phyloP scores from a whole-genome alignment of 106 monocot species.

The Vanilla planifolia region DNA sequence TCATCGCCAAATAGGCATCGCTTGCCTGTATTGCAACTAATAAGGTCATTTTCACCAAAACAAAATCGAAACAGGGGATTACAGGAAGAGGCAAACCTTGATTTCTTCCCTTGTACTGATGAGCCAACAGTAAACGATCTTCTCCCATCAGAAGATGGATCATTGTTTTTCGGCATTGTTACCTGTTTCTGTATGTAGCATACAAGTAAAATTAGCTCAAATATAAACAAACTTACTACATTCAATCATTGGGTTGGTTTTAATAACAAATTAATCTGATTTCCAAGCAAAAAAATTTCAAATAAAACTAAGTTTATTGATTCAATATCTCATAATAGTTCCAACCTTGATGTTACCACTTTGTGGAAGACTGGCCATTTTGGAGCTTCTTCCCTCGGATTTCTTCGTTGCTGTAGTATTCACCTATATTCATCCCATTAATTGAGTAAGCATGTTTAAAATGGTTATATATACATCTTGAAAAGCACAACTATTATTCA shows the following conservation, averaged over 20 bases:
- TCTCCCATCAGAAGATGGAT: background rate
- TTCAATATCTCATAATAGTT: background rate
- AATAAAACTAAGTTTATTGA: background rate
- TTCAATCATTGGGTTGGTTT: too few relatives aligned
- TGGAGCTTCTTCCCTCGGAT: background rate
- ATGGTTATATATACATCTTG: background rate
- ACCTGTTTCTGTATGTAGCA: background rate
- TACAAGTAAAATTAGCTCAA: background rate
- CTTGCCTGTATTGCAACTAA: too few relatives aligned
- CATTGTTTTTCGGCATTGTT: background rate
- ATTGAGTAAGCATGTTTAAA: background rate
- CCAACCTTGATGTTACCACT: conserved; percentile 7
- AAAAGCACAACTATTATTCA: too few relatives aligned
- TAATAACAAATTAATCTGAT: background rate
- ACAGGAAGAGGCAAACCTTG: background rate
- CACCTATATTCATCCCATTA: conserved; percentile 2
- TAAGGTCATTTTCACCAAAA: too few relatives aligned
- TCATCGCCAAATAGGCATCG: too few relatives aligned
- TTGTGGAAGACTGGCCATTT: background rate
- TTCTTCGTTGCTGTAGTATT: background rate
- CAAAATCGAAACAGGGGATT: background rate
- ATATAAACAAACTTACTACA: too few relatives aligned
- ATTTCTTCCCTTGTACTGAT: background rate
- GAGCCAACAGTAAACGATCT: background rate
- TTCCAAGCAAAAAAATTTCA: background rate